Conservation (phyloP, 2,329 filamentous ascomycete species). For the Thyridium curvatum region DNA sequence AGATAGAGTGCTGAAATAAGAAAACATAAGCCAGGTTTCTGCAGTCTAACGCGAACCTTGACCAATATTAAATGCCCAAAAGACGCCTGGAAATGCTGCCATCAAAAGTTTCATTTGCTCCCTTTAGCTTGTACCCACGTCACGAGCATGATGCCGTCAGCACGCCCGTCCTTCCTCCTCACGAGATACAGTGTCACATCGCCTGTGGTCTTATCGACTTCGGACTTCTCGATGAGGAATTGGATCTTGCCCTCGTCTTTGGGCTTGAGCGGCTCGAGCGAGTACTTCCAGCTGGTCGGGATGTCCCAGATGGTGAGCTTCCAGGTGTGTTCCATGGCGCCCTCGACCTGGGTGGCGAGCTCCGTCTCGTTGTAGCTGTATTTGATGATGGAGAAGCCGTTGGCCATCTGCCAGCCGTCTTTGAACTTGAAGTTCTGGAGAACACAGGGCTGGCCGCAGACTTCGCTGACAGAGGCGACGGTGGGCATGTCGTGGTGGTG, state of each 20-base stretch:
- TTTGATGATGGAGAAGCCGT: conserved; percentile 53
- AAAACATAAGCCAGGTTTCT: no score
- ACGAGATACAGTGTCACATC: conserved; percentile 8
- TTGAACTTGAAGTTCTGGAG: conserved; percentile 50
- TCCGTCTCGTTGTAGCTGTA: conserved; percentile 29
- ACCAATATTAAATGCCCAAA: no score
- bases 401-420: conserved; percentile 49
- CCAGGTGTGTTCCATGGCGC: conserved; percentile 31
- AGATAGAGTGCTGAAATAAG: no score
- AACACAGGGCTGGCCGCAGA: conserved; percentile 55
- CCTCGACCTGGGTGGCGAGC: conserved; percentile 23
- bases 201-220: conserved; percentile 4
- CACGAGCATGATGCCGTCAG: conserved; percentile 4
- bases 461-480: conserved; percentile 39
- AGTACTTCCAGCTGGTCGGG: conserved; percentile 8
- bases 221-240: conserved; percentile 9
- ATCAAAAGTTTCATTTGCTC: no score
- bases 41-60: no score
- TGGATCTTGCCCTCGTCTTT: conserved; percentile 9
- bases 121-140: no score
- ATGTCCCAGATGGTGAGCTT: conserved; percentile 12
- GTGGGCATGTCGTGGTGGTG: conserved; percentile 50
- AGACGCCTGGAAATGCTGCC: no score
- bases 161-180: conserved; percentile 5
- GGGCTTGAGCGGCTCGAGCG: conserved; percentile 8